A percentile compares a stretch with the other conserved stretches of the same genome.
These are phyloP conservation scores for Acorus calamus DNA, from an alignment of 106 monocot species.

Conservation along the genomic window DNA sequence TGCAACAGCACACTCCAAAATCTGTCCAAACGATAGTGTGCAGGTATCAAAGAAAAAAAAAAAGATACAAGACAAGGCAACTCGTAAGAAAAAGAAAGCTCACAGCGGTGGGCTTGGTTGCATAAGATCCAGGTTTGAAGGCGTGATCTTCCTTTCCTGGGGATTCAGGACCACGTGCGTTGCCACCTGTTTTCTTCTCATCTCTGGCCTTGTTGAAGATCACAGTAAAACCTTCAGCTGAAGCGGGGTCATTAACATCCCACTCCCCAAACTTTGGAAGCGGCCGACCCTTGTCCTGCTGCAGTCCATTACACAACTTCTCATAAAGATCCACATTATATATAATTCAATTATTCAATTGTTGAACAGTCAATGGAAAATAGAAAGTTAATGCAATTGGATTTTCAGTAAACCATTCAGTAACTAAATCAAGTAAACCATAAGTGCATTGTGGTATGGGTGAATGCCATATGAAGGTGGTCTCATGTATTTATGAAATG, in stretches of 20 bases:
- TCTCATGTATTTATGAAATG: too few species aligned
- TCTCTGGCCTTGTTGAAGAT: conserved; percentile 11
- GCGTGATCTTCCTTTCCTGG: not conserved
- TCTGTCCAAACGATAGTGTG: too few species aligned
- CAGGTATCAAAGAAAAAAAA: not conserved
- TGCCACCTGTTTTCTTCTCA: conserved; percentile 6
- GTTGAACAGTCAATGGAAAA: too few species aligned
- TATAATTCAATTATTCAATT: too few species aligned
- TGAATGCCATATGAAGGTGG: too few species aligned
- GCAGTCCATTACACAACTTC: not conserved
- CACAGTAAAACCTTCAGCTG: conserved; percentile 6
- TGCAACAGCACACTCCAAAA: too few species aligned
- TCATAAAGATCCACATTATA: too few species aligned
- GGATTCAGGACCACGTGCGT: not conserved
- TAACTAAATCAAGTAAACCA: too few species aligned
- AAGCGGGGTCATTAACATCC: conserved; percentile 11
- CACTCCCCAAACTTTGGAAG: conserved; percentile 8
- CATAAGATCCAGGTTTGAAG: not conserved
- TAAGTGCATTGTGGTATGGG: too few species aligned
- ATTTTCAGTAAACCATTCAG: too few species aligned
- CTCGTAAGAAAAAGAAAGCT: not conserved
- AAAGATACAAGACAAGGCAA: not conserved
- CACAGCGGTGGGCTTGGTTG: not conserved
- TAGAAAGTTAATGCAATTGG: too few species aligned
- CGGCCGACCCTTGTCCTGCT: conserved; percentile 8